Evolutionary conservation across 306 rosid genomes (phyloP).

Genomic region (Trifolium repens): DNA sequence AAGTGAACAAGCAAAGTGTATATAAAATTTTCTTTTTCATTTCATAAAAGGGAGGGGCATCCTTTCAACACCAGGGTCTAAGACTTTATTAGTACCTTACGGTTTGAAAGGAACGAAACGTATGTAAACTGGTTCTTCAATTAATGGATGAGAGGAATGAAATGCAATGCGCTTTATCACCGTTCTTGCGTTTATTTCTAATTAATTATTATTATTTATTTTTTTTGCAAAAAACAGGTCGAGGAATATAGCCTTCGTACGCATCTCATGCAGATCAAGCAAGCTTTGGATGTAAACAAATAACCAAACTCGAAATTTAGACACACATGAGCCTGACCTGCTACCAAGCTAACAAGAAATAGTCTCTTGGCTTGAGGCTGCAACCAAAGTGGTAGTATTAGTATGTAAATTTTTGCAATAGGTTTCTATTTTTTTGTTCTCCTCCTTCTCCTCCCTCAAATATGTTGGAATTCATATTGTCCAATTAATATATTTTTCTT

Average conservation of each 20-base stretch:
- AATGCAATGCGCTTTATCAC: not conserved
- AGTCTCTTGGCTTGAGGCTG: conserved; percentile 44
- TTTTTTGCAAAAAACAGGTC: conserved; percentile 58
- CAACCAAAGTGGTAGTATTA: conserved; percentile 46
- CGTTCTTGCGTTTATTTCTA: conserved; percentile 31
- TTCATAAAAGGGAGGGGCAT: not conserved
- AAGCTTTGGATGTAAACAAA: conserved; percentile 53
- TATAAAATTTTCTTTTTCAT: not conserved
- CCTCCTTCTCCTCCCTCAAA: conserved; percentile 19
- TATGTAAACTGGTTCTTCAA: not conserved
- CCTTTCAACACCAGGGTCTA: conserved; percentile 19
- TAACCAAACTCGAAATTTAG: conserved; percentile 49
- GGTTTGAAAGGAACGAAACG: not conserved
- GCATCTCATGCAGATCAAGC: conserved; percentile 74
- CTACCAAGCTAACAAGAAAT: conserved; percentile 48
- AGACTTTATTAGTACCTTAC: conserved; percentile 11
- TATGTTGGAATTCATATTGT: conserved; percentile 45
- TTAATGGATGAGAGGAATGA: not conserved
- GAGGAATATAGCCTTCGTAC: conserved; percentile 89
- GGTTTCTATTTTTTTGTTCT: conserved; percentile 16
- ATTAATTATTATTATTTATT: not conserved
- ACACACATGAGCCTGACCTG: conserved; percentile 50
- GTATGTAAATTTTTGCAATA: conserved; percentile 55
- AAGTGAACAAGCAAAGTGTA: not conserved
- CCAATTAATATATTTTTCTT: conserved; percentile 28